Percentiles rank a stretch among this genome's conserved stretches.
Evolutionary conservation across 371 early-diverging fungal genomes (phyloP).

Genomic region (Apophysomyces sp.): DNA sequence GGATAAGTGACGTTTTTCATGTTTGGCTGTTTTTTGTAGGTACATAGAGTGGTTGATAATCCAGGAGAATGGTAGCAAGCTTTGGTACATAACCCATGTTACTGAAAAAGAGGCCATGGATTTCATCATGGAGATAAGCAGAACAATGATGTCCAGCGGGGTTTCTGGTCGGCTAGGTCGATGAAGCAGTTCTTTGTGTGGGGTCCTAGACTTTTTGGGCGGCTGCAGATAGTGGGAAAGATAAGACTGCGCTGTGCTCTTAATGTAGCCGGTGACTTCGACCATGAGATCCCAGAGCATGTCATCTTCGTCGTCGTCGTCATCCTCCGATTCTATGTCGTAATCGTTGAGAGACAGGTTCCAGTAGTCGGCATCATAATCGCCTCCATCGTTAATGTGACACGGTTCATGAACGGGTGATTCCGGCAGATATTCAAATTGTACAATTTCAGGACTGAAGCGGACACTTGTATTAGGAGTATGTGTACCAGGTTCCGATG

Average conservation of each 20-base stretch:
- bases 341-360: conserved; percentile 8
- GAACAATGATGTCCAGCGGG: conserved; percentile 1
- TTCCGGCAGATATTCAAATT: conserved; percentile 21
- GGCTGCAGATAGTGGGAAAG: background rate
- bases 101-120: conserved; percentile 13
- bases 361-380: background rate
- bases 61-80: conserved; percentile 10
- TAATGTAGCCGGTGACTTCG: background rate
- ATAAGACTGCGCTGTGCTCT: background rate
- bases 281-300: conserved; percentile 10
- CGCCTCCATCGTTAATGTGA: background rate
- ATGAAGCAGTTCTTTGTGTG: background rate
- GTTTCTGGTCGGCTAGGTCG: background rate
- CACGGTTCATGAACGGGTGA: conserved; percentile 16
- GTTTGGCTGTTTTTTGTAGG: background rate
- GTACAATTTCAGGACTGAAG: conserved; percentile 20
- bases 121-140: conserved; percentile 11
- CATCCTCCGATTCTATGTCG: too few species aligned
- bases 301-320: conserved; percentile 9
- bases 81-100: conserved; percentile 19
- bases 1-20: background rate
- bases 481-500: conserved; percentile 2
- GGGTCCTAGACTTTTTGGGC: background rate
- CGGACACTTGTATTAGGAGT: conserved; percentile 8
- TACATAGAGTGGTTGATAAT: background rate